Evolutionary conservation across 164 flowering plant species (phyloP), one percentile per base, ranked within the genome.

Genomic region (Cinnamomum micranthum): DNA sequence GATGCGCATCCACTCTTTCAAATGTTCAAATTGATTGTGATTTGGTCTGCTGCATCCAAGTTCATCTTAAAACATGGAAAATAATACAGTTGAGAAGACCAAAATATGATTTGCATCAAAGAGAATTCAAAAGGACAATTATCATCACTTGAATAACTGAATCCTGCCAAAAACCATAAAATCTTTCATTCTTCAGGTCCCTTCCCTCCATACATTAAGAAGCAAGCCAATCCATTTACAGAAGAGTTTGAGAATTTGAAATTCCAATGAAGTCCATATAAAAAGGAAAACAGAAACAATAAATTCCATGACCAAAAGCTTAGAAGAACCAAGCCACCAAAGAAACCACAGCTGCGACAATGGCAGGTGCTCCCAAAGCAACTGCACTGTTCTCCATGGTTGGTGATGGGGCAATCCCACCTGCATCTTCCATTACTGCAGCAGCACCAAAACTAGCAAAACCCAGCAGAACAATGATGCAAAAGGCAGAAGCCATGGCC

Each of bases 381-480:
- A 51, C 72, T 25, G 71, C 84, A 55, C 72, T 72, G 23, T 77
- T 82, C 72, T 84, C 75, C 82, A 84, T 80, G 17, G 72, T 50
- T 0, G 81, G 87, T 1, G 84, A 35, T 4, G 84, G 85, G 25
- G 85, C 78, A 28, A 80, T 73, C 41, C 23, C 77, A 24, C 78
- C 83, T 0, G 65, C 55, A 70, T 80, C 76, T 71, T 82, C 78
- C 22, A 14, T 6, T 6, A 22, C 65, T 22, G 41, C 70, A 0
- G 73, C 23, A 14, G 73, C 72, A 10, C 73, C 58, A 19, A 41
- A 71, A 27, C 52, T 14, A 15, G 77, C 64, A 50, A 50, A 76
- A 64, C 69, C 68, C 70, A 78, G 27, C 71, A 83, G 22, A 68
- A 76, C 67, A 66, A 74, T 68, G 9, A 76, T 74, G 78, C 72